Base-by-base conservation (phyloP, 805 yeast species). In the Limtongia smithiae region DNA sequence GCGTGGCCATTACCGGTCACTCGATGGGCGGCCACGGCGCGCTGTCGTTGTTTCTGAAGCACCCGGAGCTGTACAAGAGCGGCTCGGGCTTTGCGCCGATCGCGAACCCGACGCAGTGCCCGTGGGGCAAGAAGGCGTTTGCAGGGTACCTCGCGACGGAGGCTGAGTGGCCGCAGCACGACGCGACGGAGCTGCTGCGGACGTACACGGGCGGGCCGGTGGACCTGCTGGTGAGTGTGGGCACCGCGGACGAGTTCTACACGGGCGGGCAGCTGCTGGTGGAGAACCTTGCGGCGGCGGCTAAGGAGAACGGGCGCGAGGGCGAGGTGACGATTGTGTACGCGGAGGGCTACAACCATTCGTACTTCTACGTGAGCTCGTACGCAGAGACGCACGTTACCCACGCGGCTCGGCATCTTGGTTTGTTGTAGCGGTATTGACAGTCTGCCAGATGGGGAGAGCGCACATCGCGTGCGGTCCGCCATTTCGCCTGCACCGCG, bases 21-120 rank as follows among this genome's bases (percentile, higher is more conserved):
- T 93, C 98, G 1, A 93, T 93, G 97, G 98, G 98, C 43, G 98
- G 98, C 0, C 87, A 78, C 65, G 98, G 97, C 49, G 95, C 98
- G 0, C 68, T 91, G 52, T 71, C 83, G 52, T 72, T 81, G n/a
- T 80, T 68, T 58, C 69, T 91, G 51, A 78, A 75, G 55, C 80
- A 84, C 65, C 86, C 90, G 0, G 83, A 81, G 1, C 73, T 72
- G 60, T 91, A 84, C 72, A 78, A 78, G 64, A 81, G 93, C 1
- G 90, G 85, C 36, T 79, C 87, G 50, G 97, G 96, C 0, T 91
- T 91, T 70, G 79, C 97, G 0, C 97, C 98, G 45, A 86, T 93
- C 58, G 70, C 80, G 22, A 85, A 89, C 68, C 97, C 97, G 5
- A 68, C 75, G 46, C 71, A 73, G 42, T 79, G 82, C 56, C 84